Conservation (phyloP, 495 filamentous ascomycete genomes). For the Chlorociboria aeruginascens region DNA sequence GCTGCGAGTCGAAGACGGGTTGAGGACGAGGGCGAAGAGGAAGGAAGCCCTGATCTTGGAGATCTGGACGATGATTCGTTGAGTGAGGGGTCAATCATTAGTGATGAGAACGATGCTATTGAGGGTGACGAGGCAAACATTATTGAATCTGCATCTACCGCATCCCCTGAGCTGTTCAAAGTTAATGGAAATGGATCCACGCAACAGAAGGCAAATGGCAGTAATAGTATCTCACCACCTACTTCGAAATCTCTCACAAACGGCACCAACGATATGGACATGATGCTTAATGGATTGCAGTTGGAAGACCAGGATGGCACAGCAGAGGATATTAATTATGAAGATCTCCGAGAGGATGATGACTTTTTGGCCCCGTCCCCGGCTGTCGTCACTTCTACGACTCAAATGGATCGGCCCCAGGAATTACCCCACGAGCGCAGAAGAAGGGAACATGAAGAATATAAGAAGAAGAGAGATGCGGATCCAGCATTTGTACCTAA, state of each 20-base stretch:
- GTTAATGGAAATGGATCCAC: slow-evolving; percentile 11
- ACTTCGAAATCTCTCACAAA: slow-evolving; percentile 16
- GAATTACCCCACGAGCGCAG: slow-evolving; percentile 52
- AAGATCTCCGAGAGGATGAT: slow-evolving; percentile 19
- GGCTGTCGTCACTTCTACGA: slow-evolving; percentile 15
- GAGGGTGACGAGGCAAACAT: slow-evolving; percentile 55
- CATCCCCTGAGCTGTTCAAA: slow-evolving; percentile 23
- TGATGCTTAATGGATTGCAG: slow-evolving; percentile 77
- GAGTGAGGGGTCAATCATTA: slow-evolving; percentile 66
- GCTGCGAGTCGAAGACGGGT: slow-evolving; percentile 64
- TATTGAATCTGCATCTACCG: slow-evolving; percentile 44
- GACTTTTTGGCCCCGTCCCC: slow-evolving; percentile 21
- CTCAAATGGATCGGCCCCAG: slow-evolving; percentile 23
- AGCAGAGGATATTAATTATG: slow-evolving; percentile 14
- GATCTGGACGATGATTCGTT: slow-evolving; percentile 72
- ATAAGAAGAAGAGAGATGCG: slow-evolving; percentile 71
- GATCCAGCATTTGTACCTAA: slow-evolving; percentile 95
- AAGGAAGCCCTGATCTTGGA: slow-evolving; percentile 51
- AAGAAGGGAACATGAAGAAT: slow-evolving; percentile 82
- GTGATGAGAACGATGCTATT: slow-evolving; percentile 56
- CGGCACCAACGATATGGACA: slow-evolving; percentile 61
- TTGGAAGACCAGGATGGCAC: slow-evolving; percentile 41
- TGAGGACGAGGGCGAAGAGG: slow-evolving; percentile 71
- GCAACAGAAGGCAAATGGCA: slow-evolving; percentile 1
- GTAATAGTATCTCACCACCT: slow-evolving; percentile 5